Conservation (phyloP, 2,329 filamentous ascomycete species). For the Epichloe gansuensis region DNA sequence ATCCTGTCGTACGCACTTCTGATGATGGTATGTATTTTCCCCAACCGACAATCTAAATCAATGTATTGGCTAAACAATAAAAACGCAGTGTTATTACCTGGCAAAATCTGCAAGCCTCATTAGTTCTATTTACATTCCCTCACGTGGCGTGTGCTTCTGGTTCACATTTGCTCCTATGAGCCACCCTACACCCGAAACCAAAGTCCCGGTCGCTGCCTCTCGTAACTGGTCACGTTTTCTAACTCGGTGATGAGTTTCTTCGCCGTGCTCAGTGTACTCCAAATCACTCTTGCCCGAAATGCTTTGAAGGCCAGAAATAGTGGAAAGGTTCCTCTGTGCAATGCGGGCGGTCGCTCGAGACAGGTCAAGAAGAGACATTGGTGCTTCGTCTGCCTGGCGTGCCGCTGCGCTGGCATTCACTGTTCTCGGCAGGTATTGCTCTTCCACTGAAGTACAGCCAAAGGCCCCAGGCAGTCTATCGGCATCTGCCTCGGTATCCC, state of each 20-base stretch:
- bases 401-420: slow-evolving; percentile 22
- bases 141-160: slow-evolving; percentile 7
- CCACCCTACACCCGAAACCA: slow-evolving; percentile 58
- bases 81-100: background rate
- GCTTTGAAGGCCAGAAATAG: slow-evolving; percentile 38
- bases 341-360: slow-evolving; percentile 48
- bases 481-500: slow-evolving; percentile 53
- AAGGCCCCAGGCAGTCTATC: slow-evolving; percentile 46
- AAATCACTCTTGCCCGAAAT: slow-evolving; percentile 9
- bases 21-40: background rate
- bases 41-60: background rate
- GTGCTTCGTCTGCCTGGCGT: slow-evolving; percentile 39
- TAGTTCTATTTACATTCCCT: background rate
- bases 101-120: background rate
- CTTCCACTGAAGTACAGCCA: slow-evolving; percentile 18
- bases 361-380: slow-evolving; percentile 54
- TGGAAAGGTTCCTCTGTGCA: slow-evolving; percentile 46
- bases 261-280: slow-evolving; percentile 12
- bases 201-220: slow-evolving; percentile 53
- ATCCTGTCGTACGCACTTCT: background rate
- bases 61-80: background rate
- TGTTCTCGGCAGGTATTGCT: slow-evolving; percentile 19
- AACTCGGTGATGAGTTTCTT: slow-evolving; percentile 27
- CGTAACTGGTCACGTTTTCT: slow-evolving; percentile 62
- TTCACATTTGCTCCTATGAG: slow-evolving; percentile 43